Percentiles rank a stretch among this genome's conserved stretches.
Evolutionary conservation across 805 yeast species (phyloP).

Genomic region (Saccharomycopsis microspora): DNA sequence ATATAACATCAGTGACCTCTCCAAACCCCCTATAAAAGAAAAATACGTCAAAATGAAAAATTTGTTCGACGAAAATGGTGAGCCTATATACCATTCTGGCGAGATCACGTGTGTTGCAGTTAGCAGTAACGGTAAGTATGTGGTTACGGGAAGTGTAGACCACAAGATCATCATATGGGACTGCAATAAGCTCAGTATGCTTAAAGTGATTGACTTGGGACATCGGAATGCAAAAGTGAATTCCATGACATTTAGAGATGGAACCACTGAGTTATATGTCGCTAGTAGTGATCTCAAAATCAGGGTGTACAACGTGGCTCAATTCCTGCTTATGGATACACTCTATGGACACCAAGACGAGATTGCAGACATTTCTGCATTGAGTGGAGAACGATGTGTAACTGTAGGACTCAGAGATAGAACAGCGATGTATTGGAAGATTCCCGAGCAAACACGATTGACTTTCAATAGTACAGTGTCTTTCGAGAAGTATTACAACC

Average conservation of each 20-base stretch:
- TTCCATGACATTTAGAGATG: conserved; percentile 56
- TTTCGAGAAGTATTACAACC: conserved; percentile 23
- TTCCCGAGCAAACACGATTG: conserved; percentile 86
- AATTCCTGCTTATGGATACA: conserved; percentile 80
- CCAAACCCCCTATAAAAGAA: conserved; percentile 51
- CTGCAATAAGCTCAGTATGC: conserved; percentile 60
- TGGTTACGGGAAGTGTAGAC: conserved; percentile 88
- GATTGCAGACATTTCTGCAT: conserved; percentile 70
- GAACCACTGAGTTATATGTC: conserved; percentile 77
- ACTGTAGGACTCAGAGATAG: conserved; percentile 94
- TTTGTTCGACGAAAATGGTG: conserved; percentile 37
- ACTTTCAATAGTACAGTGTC: conserved; percentile 76
- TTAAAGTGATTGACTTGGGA: conserved; percentile 66
- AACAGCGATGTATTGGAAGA: conserved; percentile 94
- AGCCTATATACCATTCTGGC: conserved; percentile 56
- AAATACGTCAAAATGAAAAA: conserved; percentile 34
- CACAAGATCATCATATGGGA: conserved; percentile 79
- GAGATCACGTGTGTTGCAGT: conserved; percentile 73
- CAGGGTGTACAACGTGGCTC: conserved; percentile 77
- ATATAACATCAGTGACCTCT: conserved; percentile 53
- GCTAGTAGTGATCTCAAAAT: conserved; percentile 89
- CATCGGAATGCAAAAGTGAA: conserved; percentile 63
- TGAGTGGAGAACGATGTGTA: conserved; percentile 83
- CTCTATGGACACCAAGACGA: conserved; percentile 93
- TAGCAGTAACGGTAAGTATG: conserved; percentile 75